A percentile compares a stretch with the other conserved stretches of the same genome.
These are phyloP conservation scores for Xanthoconium stramineum DNA, from an alignment of 768 basidiomycete genomes.

Conservation along the genomic window DNA sequence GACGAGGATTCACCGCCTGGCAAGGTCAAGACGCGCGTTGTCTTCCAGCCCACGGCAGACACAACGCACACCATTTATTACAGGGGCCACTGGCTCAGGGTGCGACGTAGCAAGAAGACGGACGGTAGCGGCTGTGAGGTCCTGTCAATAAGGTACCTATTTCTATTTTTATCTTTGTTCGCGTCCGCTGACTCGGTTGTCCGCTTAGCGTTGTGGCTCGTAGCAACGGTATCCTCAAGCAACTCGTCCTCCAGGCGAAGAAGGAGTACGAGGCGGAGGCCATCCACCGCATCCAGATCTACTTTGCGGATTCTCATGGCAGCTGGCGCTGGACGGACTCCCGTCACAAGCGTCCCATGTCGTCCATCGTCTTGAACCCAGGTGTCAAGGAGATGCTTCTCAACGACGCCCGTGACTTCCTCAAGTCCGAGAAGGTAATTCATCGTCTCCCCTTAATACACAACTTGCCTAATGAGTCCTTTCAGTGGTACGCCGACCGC, in stretches of 20 bases:
- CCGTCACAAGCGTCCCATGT: conserved; percentile 84
- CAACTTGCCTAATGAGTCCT: neutral
- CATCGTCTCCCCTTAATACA: neutral
- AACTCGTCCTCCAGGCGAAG: conserved; percentile 88
- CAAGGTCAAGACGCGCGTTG: conserved; percentile 73
- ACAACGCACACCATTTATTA: conserved; percentile 89
- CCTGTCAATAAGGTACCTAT: conserved; percentile 64
- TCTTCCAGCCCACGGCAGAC: conserved; percentile 86
- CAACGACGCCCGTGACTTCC: conserved; percentile 77
- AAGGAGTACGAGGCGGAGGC: conserved; percentile 85
- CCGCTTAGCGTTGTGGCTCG: conserved; percentile 71
- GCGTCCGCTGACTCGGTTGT: conserved; percentile 11
- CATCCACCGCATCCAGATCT: conserved; percentile 83
- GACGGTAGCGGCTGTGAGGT: conserved; percentile 71
- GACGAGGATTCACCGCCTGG: conserved; percentile 52
- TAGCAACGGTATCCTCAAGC: conserved; percentile 79
- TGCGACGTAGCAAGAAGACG: conserved; percentile 64
- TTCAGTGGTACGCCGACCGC: conserved; percentile 87
- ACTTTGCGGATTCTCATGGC: conserved; percentile 85
- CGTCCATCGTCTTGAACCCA: conserved; percentile 80
- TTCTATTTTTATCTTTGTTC: conserved; percentile 14
- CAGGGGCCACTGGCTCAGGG: conserved; percentile 79
- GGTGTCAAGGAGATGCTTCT: conserved; percentile 90
- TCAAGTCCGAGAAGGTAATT: conserved; percentile 73
- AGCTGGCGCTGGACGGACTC: conserved; percentile 88